Base-by-base conservation (phyloP, 2,329 filamentous ascomycete genomes). In the Hypoxylon rubiginosum region DNA sequence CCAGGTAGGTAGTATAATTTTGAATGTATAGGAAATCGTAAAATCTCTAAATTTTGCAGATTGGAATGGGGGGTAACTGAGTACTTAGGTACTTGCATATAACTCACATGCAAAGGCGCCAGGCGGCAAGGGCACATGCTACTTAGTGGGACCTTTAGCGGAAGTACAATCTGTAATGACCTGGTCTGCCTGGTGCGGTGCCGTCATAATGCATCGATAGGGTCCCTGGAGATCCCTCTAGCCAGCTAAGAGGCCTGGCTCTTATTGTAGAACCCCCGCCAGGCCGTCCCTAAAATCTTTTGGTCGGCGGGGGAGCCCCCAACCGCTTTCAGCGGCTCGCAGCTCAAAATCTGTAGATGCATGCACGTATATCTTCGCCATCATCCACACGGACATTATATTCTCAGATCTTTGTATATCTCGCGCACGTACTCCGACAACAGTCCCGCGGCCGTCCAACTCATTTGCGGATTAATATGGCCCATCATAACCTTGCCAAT, bases 171-270 rank as follows among this genome's bases (percentile, higher is more conserved):
- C 32, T 21, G n/a, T 13, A 19, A 41, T 24, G 21, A 24, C 21
- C 28, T 43, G 17, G 13, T 30, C 13, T 58, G 53, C 49, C 57
- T n/a, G n/a, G 28, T 30, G 28, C 15, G 50, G 28, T 69, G 56
- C 32, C 65, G 59, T 70, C 67, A 70, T 70, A 63, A 43, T 62
- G 56, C 65, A 70, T 68, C 32, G 26, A 36, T 39, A 59, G 39
- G 39, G 43, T 15, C 28, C 36, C 24, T 32, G n/a, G 24, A 28
- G 24, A 32, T 56, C 30, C 39, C 34, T 15, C 39, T 32, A n/a
- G 11, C 13, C 32, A 43, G 13, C 17, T 13, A 5, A 19, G 30
- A 11, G 7, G 10, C 30, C 2, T 32, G 6, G n/a, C 32, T 9
- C 7, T 21, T 39, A 7, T 11, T 32, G 1, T 36, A 52, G 32